Base-by-base conservation (phyloP, 2,329 filamentous ascomycete genomes). In the Calonectria multiphialidica region DNA sequence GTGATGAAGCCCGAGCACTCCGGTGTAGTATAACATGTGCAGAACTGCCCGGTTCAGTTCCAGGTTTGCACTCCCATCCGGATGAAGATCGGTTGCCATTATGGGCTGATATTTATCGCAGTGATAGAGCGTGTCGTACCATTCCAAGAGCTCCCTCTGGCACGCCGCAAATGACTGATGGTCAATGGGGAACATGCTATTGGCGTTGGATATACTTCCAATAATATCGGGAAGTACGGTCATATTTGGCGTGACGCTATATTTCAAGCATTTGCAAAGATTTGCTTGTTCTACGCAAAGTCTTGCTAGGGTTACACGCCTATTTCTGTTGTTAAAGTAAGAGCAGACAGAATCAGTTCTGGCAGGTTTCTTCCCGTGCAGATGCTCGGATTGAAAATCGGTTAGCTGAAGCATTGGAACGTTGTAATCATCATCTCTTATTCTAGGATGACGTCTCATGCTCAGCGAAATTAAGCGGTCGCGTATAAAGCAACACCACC, bases 401-500 rank as follows among this genome's bases (percentile, higher is more conserved):
- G 90, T 87, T 74, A 96, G 86, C 10, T 90, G 91, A 66, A 98
- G 88, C 94, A 98, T 96, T 0, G 95, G 94, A 44, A 98, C 95
- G 80, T 98, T 94, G 81, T 94, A 98, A 81, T 98, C 95, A 77
- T 96, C 94, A 72, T 95, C 92, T 86, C 97, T 96, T 83, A 98
- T 97, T 59, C 95, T 90, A 37, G 95, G 97, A 2, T 95, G 95
- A 65, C 96, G 91, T 63, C 96, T 91, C 95, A 98, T 98, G 64
- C 95, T 96, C 12, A 98, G 86, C 1, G 96, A 96, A 72, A 98
- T 94, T 49, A 98, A 88, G 57, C 95, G 93, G 83, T 98, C 96
- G 61, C 96, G 93, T 90, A 98, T 98, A 80, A 97, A 97, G 74
- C 94, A 97, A 33, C 94, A 97, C 96, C 96, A 98, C 96, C 96